phyloP scores from a whole-genome alignment of 257 asterid species.

The Solanum virginianum region DNA sequence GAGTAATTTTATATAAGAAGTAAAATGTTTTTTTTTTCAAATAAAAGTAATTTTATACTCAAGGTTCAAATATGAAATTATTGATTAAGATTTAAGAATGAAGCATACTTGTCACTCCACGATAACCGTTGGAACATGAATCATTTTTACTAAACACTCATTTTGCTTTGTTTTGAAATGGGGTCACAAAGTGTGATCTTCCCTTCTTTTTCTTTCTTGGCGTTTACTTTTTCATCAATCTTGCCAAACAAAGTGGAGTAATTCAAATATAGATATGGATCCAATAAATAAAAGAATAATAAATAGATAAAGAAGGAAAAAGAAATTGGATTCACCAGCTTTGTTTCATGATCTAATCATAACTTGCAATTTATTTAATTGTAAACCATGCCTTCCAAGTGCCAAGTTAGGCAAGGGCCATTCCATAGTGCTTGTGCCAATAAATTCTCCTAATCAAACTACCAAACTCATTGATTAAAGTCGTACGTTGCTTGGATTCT shows the following conservation, averaged over 20 bases:
- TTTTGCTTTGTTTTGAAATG: not conserved
- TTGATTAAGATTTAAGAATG: not conserved
- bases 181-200: not conserved
- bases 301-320: not conserved
- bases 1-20: not conserved
- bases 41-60: not conserved
- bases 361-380: not conserved
- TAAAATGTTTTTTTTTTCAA: not conserved
- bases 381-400: not conserved
- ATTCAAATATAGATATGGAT: not conserved
- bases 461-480: not conserved
- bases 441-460: not conserved
- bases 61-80: not conserved
- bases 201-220: not conserved
- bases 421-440: not conserved
- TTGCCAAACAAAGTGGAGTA: not conserved
- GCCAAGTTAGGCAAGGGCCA: not conserved
- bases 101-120: not conserved
- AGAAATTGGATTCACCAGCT: not conserved
- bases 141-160: not conserved
- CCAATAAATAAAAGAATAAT: not conserved
- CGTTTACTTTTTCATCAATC: not conserved
- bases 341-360: not conserved
- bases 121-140: not conserved
- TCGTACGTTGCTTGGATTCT: too few species aligned